Base-by-base conservation (phyloP, 2,329 filamentous ascomycete genomes). In the Colletotrichum euphorbiae region DNA sequence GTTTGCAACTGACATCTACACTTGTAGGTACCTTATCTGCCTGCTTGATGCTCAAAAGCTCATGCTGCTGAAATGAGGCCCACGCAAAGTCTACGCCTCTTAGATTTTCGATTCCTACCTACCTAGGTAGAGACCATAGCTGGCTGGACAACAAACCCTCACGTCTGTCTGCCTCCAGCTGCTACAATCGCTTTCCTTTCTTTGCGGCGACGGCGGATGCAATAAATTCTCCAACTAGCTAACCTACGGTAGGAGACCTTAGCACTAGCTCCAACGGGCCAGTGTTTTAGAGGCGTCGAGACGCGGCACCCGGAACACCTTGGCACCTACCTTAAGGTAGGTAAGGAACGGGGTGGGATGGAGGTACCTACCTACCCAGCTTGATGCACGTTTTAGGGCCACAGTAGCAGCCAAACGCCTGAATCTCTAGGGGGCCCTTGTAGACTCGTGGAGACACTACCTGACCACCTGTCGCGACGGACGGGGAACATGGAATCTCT, bases 311-410 rank as follows among this genome's bases (percentile, higher is more conserved):
- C 40, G 40, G 24, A 24, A 24, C 24, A 4, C 4, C 21, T 21
- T 21, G 21, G 21, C n/a, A n/a, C n/a, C n/a, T n/a, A n/a, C n/a
- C n/a, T n/a, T n/a, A n/a, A n/a, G n/a, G n/a, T n/a, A n/a, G n/a
- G n/a, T 3, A 21, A 21, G 21, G 21, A 21, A 21, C 4, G 52
- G 54, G 59, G 60, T 46, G 66, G 54, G 24, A 65, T 59, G 66
- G 55, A 60, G 66, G 33, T 43, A 28, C 28, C 28, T 28, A 33
- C 55, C 66, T 43, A 28, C 28, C 28, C 7, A 33, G 55, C 66
- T 69, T 69, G 61, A 69, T 48, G 66, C 62, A 66, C 36, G 61
- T 66, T 68, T 60, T 69, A 69, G 40, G 51, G 61, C 61, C 48
- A 51, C 54, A 38, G 55, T 66, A 42, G 46, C 46, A 64, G 61